Conservation (phyloP, 805 yeast genomes). For the Saturnispora saitoi region DNA sequence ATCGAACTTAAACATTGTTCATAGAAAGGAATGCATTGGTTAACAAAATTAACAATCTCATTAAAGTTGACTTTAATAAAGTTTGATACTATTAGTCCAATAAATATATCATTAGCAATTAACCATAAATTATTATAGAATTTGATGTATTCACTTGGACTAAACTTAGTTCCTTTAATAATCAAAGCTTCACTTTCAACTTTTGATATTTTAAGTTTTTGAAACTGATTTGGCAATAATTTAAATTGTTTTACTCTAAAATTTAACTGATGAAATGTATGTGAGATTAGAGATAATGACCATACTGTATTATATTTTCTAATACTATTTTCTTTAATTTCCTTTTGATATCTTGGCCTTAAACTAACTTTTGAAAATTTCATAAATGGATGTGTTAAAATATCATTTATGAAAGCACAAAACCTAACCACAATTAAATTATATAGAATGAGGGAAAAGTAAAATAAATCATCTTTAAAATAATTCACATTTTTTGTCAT, state of each 20-base stretch:
- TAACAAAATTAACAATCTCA: conserved; percentile 8
- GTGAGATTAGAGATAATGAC: conserved; percentile 10
- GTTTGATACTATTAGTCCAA: conserved; percentile 58
- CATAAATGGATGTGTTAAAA: conserved; percentile 14
- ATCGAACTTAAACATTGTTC: conserved; percentile 28
- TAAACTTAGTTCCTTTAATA: conserved; percentile 31
- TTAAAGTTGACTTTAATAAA: conserved; percentile 26
- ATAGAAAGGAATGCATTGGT: conserved; percentile 26
- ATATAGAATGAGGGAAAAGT: conserved; percentile 3
- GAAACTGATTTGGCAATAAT: conserved; percentile 72
- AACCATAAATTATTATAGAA: conserved; percentile 88
- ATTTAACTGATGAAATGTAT: conserved; percentile 68
- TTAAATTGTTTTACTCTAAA: conserved; percentile 67
- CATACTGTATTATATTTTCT: background rate
- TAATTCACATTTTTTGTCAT: background rate
- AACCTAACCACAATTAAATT: conserved; percentile 8
- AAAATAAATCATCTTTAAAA: conserved; percentile 1
- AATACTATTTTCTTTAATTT: background rate
- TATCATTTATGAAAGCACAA: conserved; percentile 7
- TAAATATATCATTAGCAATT: conserved; percentile 66
- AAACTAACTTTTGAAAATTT: conserved; percentile 8
- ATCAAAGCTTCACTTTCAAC: conserved; percentile 34
- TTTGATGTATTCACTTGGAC: conserved; percentile 54
- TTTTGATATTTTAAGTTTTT: conserved; percentile 35
- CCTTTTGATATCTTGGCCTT: background rate